Evolutionary conservation across 2,329 filamentous ascomycete species (phyloP).

Genomic region (Diaporthe humulicola): DNA sequence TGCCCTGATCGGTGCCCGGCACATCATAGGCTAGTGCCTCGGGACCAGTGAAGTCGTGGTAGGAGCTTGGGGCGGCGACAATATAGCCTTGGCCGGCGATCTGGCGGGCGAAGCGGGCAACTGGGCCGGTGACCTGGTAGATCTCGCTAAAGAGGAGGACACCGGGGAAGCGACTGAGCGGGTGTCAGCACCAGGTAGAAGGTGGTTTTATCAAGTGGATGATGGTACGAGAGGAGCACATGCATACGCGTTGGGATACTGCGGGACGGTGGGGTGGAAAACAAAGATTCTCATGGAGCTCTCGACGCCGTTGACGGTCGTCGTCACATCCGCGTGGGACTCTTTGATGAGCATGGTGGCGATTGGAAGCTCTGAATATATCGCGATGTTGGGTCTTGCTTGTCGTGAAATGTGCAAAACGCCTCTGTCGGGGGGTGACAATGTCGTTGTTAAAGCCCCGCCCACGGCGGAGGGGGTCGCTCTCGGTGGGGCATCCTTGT

Average conservation of each 20-base stretch:
- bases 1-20: constrained; percentile 88
- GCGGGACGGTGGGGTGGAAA: constrained; percentile 87
- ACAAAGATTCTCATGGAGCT: constrained; percentile 79
- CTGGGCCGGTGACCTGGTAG: constrained; percentile 84
- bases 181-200: constrained; percentile 7
- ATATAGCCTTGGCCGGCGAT: constrained; percentile 96
- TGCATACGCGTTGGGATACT: constrained; percentile 85
- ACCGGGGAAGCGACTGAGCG: constrained; percentile 78
- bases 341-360: constrained; percentile 67
- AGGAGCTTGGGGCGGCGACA: constrained; percentile 89
- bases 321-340: constrained; percentile 64
- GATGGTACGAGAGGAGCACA: constrained; percentile 3
- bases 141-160: constrained; percentile 94
- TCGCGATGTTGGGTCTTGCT: not conserved
- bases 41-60: constrained; percentile 92
- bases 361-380: not conserved
- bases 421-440: not conserved
- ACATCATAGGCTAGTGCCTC: constrained; percentile 88
- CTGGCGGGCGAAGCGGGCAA: constrained; percentile 89
- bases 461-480: constrained; percentile 19
- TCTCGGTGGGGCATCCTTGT: constrained; percentile 5
- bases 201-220: not conserved
- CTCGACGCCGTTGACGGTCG: constrained; percentile 65
- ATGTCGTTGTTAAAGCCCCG: constrained; percentile 15
- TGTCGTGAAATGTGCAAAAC: not conserved